A percentile compares a stretch with the other conserved stretches of the same genome.
phyloP scores from a whole-genome alignment of 768 basidiomycete genomes.

The Leccinum imitatum region DNA sequence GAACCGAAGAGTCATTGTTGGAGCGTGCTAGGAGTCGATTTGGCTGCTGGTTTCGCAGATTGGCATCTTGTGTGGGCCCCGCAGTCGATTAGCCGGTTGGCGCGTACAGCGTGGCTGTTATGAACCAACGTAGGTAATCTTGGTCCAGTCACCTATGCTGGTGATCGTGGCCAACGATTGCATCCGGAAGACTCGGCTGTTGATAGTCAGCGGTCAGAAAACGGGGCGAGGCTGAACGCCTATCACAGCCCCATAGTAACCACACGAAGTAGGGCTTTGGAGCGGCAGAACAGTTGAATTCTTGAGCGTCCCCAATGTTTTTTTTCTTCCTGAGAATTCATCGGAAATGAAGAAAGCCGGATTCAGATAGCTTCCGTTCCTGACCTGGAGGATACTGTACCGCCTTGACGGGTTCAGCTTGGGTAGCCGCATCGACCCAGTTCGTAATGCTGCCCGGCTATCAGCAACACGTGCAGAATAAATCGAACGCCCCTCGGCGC shows the following conservation, averaged over 20 bases:
- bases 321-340: background rate
- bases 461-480: too few species aligned
- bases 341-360: background rate
- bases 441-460: too few species aligned
- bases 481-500: too few species aligned
- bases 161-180: background rate
- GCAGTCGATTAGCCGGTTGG: background rate
- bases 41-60: background rate
- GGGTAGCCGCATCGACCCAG: too few species aligned
- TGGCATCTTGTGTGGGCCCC: too few species aligned
- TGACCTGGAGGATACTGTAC: background rate
- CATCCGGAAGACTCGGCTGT: background rate
- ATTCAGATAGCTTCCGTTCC: background rate
- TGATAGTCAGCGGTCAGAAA: background rate
- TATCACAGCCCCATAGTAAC: background rate
- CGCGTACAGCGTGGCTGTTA: background rate
- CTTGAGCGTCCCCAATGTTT: background rate
- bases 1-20: too few species aligned
- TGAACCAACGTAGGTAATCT: background rate
- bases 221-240: background rate
- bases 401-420: too few species aligned
- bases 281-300: background rate
- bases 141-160: background rate
- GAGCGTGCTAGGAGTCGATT: background rate
- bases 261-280: background rate